Conservation (phyloP, 345 rosid genomes). For the Luvunga scandens region DNA sequence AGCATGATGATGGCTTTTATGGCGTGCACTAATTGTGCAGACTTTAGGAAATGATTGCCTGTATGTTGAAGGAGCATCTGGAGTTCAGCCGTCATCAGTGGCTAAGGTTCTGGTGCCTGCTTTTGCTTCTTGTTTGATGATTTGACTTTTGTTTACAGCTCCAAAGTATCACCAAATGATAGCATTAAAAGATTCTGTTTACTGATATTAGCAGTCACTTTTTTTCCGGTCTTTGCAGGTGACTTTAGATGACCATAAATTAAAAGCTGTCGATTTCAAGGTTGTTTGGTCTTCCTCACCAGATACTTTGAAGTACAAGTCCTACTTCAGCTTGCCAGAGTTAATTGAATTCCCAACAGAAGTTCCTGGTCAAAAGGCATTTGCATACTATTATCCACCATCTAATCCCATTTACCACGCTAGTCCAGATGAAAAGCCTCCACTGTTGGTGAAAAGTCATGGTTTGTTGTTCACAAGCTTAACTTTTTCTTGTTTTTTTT, state of each 20-base stretch:
- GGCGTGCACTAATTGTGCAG: conserved; percentile 37
- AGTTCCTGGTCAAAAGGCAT: conserved; percentile 79
- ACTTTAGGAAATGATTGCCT: conserved; percentile 60
- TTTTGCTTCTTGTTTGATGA: background rate
- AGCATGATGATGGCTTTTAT: conserved; percentile 11
- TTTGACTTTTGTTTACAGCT: background rate
- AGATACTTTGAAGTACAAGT: conserved; percentile 56
- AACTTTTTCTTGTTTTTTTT: background rate
- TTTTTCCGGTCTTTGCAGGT: conserved; percentile 43
- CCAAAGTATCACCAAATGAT: background rate
- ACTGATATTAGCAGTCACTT: conserved; percentile 7
- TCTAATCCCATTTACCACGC: conserved; percentile 62
- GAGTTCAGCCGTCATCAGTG: conserved; percentile 75
- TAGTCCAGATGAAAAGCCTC: conserved; percentile 78
- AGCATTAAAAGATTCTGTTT: background rate
- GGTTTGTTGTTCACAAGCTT: conserved; percentile 44
- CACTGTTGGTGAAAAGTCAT: conserved; percentile 81
- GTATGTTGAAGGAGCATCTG: conserved; percentile 86
- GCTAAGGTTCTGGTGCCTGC: conserved; percentile 56
- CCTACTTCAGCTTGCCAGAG: conserved; percentile 81
- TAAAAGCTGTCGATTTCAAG: conserved; percentile 47
- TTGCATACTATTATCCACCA: conserved; percentile 88
- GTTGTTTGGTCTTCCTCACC: conserved; percentile 90
- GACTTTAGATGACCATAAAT: conserved; percentile 54
- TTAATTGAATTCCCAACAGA: conserved; percentile 87